These are phyloP conservation scores for Trichomonascaceae sp. DNA, from an alignment of 1,139 yeast genomes.

Conservation along the genomic window DNA sequence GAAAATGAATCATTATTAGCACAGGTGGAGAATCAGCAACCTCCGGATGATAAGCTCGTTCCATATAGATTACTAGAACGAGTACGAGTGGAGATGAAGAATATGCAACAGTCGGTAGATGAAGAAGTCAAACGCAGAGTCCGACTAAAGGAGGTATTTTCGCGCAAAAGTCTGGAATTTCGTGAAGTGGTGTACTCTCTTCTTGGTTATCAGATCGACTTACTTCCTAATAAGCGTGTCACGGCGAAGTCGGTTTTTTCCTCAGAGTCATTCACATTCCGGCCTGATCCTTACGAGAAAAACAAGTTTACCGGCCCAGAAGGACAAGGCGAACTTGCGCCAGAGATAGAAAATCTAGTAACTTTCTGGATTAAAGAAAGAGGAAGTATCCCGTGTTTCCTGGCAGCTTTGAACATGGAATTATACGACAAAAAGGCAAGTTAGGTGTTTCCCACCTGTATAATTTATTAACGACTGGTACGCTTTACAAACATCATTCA, in stretches of 20 bases:
- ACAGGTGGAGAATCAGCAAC: slow-evolving; percentile 17
- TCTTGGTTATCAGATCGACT: slow-evolving; percentile 71
- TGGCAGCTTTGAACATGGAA: slow-evolving; percentile 68
- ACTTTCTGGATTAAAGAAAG: slow-evolving; percentile 64
- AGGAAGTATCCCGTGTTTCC: slow-evolving; percentile 70
- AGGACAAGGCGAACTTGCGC: slow-evolving; percentile 34
- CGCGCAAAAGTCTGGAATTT: slow-evolving; percentile 69
- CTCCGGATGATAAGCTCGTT: slow-evolving; percentile 28
- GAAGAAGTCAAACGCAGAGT: slow-evolving; percentile 51
- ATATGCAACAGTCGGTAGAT: slow-evolving; percentile 45
- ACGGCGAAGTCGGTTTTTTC: slow-evolving; percentile 57
- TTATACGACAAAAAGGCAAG: slow-evolving; percentile 40
- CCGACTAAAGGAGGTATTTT: slow-evolving; percentile 58
- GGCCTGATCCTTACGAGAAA: slow-evolving; percentile 32
- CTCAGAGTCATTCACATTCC: slow-evolving; percentile 34
- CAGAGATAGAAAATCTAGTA: slow-evolving; percentile 51
- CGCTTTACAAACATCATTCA: neutral
- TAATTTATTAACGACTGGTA: neutral
- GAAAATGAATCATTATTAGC: slow-evolving; percentile 57
- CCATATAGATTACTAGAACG: slow-evolving; percentile 66
- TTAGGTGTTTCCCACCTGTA: neutral
- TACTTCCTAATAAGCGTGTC: slow-evolving; percentile 59
- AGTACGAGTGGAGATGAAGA: slow-evolving; percentile 48
- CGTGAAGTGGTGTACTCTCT: slow-evolving; percentile 61
- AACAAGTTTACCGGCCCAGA: slow-evolving; percentile 31